phyloP scores from a whole-genome alignment of 2,329 filamentous ascomycete genomes.

The Cytospora paraplurivora region DNA sequence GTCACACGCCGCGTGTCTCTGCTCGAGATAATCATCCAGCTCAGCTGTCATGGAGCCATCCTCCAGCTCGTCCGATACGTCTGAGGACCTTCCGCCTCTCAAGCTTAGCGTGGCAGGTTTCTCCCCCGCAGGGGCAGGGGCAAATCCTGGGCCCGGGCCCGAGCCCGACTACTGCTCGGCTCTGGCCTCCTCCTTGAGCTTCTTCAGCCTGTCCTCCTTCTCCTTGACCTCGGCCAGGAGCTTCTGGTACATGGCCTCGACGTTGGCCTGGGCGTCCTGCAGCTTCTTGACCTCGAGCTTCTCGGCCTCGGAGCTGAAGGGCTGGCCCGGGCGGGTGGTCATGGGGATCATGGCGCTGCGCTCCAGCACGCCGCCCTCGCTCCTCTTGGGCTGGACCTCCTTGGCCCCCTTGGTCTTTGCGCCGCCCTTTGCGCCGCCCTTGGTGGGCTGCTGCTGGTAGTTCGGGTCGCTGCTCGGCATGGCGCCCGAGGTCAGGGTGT shows the following conservation, averaged over 20 bases:
- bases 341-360: constrained; percentile 76
- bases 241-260: constrained; percentile 61
- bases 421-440: constrained; percentile 46
- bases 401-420: constrained; percentile 48
- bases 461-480: constrained; percentile 43
- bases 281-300: constrained; percentile 62
- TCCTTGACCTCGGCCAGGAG: constrained; percentile 63
- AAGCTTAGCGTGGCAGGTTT: neutral
- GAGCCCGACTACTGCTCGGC: constrained; percentile 32
- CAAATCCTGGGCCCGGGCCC: neutral
- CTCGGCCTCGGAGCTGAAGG: constrained; percentile 74
- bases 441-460: constrained; percentile 15
- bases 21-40: neutral
- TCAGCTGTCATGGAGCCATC: neutral
- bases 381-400: constrained; percentile 42
- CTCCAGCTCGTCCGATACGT: neutral
- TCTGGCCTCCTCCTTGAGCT: constrained; percentile 59
- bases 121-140: neutral
- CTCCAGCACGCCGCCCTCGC: constrained; percentile 58
- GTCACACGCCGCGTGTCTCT: neutral
- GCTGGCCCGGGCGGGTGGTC: constrained; percentile 65
- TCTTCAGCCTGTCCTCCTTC: constrained; percentile 63
- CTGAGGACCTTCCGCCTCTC: neutral
- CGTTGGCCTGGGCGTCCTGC: constrained; percentile 64
- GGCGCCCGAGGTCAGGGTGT: constrained; percentile 76